Conservation (phyloP, 176 grass and related monocot species). For the Puya raimondii region DNA sequence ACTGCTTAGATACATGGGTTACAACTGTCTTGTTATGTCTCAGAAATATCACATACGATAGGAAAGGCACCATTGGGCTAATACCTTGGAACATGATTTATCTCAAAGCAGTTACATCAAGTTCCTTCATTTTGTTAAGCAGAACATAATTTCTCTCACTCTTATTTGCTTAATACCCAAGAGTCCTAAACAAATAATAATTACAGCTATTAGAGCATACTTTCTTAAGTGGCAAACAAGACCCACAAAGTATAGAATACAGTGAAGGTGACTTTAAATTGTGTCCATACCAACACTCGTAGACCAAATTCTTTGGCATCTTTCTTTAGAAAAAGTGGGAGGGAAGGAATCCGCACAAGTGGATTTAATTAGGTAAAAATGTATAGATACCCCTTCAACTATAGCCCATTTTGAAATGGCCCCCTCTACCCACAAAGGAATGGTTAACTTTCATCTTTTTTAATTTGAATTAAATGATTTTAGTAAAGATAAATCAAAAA, state of each 20-base stretch:
- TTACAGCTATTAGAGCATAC: neutral
- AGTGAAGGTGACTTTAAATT: neutral
- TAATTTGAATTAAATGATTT: too few relatives aligned
- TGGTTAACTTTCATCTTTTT: too few relatives aligned
- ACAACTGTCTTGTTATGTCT: too few relatives aligned
- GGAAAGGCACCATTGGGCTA: too few relatives aligned
- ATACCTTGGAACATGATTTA: too few relatives aligned
- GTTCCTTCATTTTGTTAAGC: neutral
- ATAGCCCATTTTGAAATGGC: too few relatives aligned
- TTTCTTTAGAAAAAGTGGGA: neutral
- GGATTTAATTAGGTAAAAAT: neutral
- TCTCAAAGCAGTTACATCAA: neutral
- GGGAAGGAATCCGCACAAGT: neutral
- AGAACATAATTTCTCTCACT: neutral
- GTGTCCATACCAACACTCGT: too few relatives aligned
- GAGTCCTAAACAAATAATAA: neutral
- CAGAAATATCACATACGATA: too few relatives aligned
- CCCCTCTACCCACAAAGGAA: too few relatives aligned
- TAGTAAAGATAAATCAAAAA: too few relatives aligned
- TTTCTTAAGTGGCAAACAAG: neutral
- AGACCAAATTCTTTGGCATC: neutral
- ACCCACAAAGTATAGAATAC: neutral
- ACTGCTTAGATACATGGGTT: too few relatives aligned
- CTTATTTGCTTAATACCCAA: neutral
- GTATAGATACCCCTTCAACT: too few relatives aligned